Percentiles rank a stretch among this genome's conserved stretches.
These are phyloP conservation scores for Quercus gilva DNA, from an alignment of 306 rosid species.

Conservation along the genomic window DNA sequence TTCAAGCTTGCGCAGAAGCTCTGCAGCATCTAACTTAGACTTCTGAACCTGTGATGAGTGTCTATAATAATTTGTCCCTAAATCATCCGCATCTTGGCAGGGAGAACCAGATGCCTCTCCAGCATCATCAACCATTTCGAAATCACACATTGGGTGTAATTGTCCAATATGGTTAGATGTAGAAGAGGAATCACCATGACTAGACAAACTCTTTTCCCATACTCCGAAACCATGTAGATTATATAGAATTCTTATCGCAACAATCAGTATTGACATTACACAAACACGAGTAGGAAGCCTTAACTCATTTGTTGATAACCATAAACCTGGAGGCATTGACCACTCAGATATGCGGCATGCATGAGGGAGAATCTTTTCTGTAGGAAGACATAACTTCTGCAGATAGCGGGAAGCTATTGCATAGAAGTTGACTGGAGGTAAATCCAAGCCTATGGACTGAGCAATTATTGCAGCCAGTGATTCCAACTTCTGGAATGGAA, in stretches of 20 bases:
- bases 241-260: slow-evolving; percentile 70
- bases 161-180: slow-evolving; percentile 12
- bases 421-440: slow-evolving; percentile 89
- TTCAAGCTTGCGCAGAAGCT: slow-evolving; percentile 61
- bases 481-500: slow-evolving; percentile 66
- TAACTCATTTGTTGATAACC: slow-evolving; percentile 64
- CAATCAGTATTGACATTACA: slow-evolving; percentile 77
- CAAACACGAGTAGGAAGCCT: slow-evolving; percentile 79
- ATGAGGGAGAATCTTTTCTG: slow-evolving; percentile 57
- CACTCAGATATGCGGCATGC: slow-evolving; percentile 71
- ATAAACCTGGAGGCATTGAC: slow-evolving; percentile 77
- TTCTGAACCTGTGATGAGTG: slow-evolving; percentile 25
- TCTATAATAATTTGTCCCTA: slow-evolving; percentile 20
- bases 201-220: slow-evolving; percentile 78
- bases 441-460: slow-evolving; percentile 56
- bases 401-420: slow-evolving; percentile 67
- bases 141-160: slow-evolving; percentile 7
- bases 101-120: slow-evolving; percentile 25
- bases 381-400: slow-evolving; percentile 56
- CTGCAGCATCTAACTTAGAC: slow-evolving; percentile 40
- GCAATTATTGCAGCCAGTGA: slow-evolving; percentile 68
- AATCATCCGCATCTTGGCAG: slow-evolving; percentile 15
- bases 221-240: slow-evolving; percentile 77
- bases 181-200: slow-evolving; percentile 23
- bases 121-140: slow-evolving; percentile 16